Conservation (phyloP, 306 rosid genomes). For the Echinosophora koreensis region DNA sequence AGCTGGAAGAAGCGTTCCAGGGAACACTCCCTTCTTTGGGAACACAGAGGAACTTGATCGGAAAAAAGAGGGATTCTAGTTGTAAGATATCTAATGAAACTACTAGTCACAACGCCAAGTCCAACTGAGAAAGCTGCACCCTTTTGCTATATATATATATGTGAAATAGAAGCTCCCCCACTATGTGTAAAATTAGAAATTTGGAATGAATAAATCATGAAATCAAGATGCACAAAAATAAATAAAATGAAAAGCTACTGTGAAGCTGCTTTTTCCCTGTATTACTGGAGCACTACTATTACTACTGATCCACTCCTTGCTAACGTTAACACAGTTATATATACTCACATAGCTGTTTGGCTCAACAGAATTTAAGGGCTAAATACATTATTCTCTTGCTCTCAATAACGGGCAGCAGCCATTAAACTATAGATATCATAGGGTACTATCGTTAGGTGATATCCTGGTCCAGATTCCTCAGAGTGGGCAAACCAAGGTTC, state of each 20-base stretch:
- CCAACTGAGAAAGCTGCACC: constrained; percentile 43
- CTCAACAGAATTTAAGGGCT: neutral
- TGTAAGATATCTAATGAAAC: too few relatives aligned
- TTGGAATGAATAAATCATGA: constrained; percentile 33
- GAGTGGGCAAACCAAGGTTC: constrained; percentile 9
- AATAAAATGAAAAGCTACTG: constrained; percentile 49
- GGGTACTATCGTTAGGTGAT: neutral
- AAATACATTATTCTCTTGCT: neutral
- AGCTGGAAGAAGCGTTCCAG: constrained; percentile 32
- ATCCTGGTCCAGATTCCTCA: constrained; percentile 57
- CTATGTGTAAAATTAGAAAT: constrained; percentile 42
- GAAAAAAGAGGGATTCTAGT: too few relatives aligned
- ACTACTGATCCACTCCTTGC: neutral
- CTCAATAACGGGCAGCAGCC: neutral
- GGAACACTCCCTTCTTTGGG: constrained; percentile 28
- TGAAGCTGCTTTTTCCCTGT: neutral
- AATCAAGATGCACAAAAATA: constrained; percentile 43
- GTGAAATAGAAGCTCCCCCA: constrained; percentile 46
- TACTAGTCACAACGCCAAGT: constrained; percentile 16
- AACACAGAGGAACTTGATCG: neutral
- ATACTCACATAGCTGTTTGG: neutral
- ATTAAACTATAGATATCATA: neutral
- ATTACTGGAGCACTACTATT: constrained; percentile 3
- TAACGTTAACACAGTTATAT: neutral
- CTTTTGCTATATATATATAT: constrained; percentile 37